Evolutionary conservation across 2,329 filamentous ascomycete species (phyloP).

Genomic region (Penicillium sp.): DNA sequence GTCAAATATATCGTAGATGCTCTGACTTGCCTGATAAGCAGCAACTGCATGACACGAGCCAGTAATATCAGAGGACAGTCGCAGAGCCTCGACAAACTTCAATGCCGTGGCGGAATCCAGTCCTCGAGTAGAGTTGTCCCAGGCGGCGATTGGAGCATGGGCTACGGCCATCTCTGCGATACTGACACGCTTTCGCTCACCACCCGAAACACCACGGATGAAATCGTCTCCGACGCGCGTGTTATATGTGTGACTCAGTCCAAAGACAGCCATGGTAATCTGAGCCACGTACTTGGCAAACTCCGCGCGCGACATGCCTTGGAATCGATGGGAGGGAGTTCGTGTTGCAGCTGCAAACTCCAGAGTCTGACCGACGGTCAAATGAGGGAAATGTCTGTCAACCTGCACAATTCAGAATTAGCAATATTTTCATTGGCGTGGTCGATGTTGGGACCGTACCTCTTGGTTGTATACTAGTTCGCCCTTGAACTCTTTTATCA

Average conservation of each 20-base stretch:
- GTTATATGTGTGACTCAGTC: conserved; percentile 41
- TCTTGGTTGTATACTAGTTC: conserved; percentile 38
- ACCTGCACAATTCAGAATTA: conserved; percentile 50
- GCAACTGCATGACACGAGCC: conserved; percentile 43
- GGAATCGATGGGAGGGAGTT: conserved; percentile 31
- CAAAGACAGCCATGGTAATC: conserved; percentile 38
- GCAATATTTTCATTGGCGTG: background rate
- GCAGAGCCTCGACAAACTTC: conserved; percentile 45
- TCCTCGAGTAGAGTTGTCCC: conserved; percentile 41
- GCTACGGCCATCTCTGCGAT: conserved; percentile 48
- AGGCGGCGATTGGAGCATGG: conserved; percentile 36
- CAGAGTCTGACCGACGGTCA: conserved; percentile 63
- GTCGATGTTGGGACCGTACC: conserved; percentile 25
- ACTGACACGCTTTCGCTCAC: conserved; percentile 52
- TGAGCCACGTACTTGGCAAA: conserved; percentile 35
- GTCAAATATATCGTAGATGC: conserved; percentile 51
- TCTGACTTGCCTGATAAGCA: conserved; percentile 43
- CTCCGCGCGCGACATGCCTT: conserved; percentile 27
- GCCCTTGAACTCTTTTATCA: conserved; percentile 32
- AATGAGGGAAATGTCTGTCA: conserved; percentile 61
- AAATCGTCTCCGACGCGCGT: conserved; percentile 45
- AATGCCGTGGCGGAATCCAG: conserved; percentile 46
- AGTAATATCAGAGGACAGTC: conserved; percentile 39
- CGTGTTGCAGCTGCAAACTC: conserved; percentile 64
- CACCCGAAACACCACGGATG: conserved; percentile 52